Base-by-base conservation (phyloP, 805 yeast genomes). In the Schwanniomyces pseudopolymorphus region DNA sequence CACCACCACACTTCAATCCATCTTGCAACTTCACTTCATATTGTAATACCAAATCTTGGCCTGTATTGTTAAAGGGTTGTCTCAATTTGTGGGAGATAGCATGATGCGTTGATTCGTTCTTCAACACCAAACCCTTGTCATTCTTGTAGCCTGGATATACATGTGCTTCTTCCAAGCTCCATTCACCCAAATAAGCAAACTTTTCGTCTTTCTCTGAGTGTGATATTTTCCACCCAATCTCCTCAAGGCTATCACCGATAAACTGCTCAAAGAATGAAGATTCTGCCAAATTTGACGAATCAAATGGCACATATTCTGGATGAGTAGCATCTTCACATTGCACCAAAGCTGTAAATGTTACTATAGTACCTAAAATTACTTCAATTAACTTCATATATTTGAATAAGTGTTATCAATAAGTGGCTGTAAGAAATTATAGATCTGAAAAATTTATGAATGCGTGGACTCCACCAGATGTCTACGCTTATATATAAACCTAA, bases 11-110 rank as follows among this genome's bases (percentile, higher is more conserved):
- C 39, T 74, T 74, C 46, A 89, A 70, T 8, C 87, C 88, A 35
- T 85, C 74, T 69, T 91, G 96, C 36, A 84, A 67, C 69, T 90
- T 90, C 45, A 89, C 87, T 66, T 91, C 97, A 65, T 89, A 91
- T 68, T 91, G 97, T 36, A 89, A 69, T 8, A 91, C 96, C 51
- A 91, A 72, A 13, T 89, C 83, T 47, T 81, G 72, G 54, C 75
- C 77, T 9, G 72, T 78, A 64, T 84, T 85, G 60, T 78, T 77
- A 47, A 90, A 75, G 2, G 84, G 78, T 22, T 64, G 47, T 16
- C 80, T 79, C 45, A 91, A 74, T 50, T 72, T 64, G 45, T 81
- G 79, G 33, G 89, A 82, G 55, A 91, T 87, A 37, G 95, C 96
- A 63, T 89, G 90, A 59, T 82, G 88, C 20, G 89, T 84, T 35